A percentile compares a stretch with the other conserved stretches of the same genome.
phyloP scores from a whole-genome alignment of 345 rosid species.

The Lagerstroemia speciosa region DNA sequence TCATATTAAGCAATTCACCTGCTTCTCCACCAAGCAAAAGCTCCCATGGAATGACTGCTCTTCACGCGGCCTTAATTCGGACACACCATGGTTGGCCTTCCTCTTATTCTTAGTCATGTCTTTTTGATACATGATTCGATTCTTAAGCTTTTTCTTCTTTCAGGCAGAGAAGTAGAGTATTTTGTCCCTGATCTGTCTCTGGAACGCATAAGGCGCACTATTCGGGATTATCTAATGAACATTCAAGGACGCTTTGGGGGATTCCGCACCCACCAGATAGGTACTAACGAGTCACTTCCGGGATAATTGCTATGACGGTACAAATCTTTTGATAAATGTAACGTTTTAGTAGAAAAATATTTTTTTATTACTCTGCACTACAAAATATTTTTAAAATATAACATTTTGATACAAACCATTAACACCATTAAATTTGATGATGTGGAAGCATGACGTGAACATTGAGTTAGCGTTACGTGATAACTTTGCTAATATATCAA shows the following conservation, averaged over 20 bases:
- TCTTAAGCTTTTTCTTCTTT: no score
- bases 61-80: constrained; percentile 2
- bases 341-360: no score
- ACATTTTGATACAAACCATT: no score
- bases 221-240: background rate
- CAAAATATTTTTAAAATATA: no score
- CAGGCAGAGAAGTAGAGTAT: constrained; percentile 2
- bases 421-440: no score
- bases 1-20: constrained; percentile 8
- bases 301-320: no score
- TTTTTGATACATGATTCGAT: background rate
- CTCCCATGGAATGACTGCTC: constrained; percentile 2
- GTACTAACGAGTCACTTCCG: no score
- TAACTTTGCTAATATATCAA: no score
- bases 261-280: constrained; percentile 2
- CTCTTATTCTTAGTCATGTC: background rate
- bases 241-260: constrained; percentile 2
- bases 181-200: constrained; percentile 5
- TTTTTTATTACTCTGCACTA: no score
- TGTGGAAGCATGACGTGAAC: no score
- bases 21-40: constrained; percentile 11
- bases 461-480: no score
- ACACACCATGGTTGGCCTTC: background rate
- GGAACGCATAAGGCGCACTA: constrained; percentile 6
- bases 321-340: no score